Base-by-base conservation (phyloP, 768 basidiomycete genomes). In the Termitomyces sp. region DNA sequence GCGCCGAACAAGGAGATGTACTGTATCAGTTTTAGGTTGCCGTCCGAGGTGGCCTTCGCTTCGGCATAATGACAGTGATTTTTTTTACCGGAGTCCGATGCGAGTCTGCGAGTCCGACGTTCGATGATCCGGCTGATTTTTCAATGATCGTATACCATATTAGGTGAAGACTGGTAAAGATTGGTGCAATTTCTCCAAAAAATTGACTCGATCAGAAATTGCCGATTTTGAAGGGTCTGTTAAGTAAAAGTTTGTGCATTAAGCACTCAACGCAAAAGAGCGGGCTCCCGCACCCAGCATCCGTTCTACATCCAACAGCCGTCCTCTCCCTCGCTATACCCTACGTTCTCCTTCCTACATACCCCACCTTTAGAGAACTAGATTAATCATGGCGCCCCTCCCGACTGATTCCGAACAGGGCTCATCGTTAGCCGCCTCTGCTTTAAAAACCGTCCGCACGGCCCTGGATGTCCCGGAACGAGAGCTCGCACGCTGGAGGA, bases 1-100 rank as follows among this genome's bases (percentile, higher is more conserved):
- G 94, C 97, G 1, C 96, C 96, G 7, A 90, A 86, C 73, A 98
- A 99, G 74, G 89, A 94, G 67, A 98, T 98, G 96, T 98, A 95
- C 71, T 95, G 96, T 72, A 83, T 99, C 55, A 89, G 89, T 71
- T 98, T 99, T 79, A 71, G 76, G 20, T 70, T 75, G 34, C 75
- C 77, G 36, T 62, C 67, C 30, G 72, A 69, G 55, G 80, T 78
- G 13, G 76, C 74, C 37, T 73, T 63, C n/a, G 30, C 44, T 36
- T 57, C 37, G 37, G 52, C 5, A 22, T 49, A 32, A 37, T 34
- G 33, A 50, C 16, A 55, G 7, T n/a, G n/a, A n/a, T n/a, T n/a
- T 51, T 44, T 56, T 32, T 30, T 43, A 34, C 18, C 26, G 36
- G 42, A 39, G 62, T 43, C 55, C 46, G 43, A 47, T n/a, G 26